Evolutionary conservation across 2,329 filamentous ascomycete genomes (phyloP).

Genomic region (Stromatinia cepivora): DNA sequence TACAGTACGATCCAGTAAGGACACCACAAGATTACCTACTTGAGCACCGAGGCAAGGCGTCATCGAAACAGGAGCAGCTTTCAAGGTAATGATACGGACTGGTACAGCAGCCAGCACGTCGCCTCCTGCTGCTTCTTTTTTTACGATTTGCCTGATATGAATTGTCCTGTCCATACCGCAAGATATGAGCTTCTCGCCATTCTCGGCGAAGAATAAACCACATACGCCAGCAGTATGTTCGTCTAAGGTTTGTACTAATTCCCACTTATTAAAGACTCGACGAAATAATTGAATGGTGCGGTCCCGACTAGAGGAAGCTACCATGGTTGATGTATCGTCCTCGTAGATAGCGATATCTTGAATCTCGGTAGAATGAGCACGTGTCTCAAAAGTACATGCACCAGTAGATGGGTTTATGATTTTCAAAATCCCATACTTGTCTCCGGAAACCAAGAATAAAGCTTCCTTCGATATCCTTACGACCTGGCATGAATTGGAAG

Average conservation of each 20-base stretch:
- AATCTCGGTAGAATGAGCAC: conserved; percentile 84
- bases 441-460: conserved; percentile 74
- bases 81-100: conserved; percentile 74
- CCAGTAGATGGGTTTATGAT: conserved; percentile 63
- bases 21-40: conserved; percentile 55
- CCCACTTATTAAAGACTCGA: conserved; percentile 58
- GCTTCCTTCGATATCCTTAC: conserved; percentile 61
- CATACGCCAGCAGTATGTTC: conserved; percentile 88
- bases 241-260: conserved; percentile 84
- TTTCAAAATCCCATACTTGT: conserved; percentile 80
- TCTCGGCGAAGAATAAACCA: conserved; percentile 71
- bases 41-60: conserved; percentile 61
- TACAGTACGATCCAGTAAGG: conserved; percentile 60
- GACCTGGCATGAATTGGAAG: conserved; percentile 59
- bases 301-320: conserved; percentile 85
- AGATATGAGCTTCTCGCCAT: conserved; percentile 70
- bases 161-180: conserved; percentile 86
- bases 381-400: conserved; percentile 66
- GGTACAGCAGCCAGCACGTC: conserved; percentile 75
- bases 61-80: conserved; percentile 86
- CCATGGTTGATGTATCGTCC: conserved; percentile 58
- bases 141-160: conserved; percentile 76
- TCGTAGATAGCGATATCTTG: conserved; percentile 76
- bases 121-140: conserved; percentile 60
- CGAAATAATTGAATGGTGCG: conserved; percentile 90